These are phyloP conservation scores for Cryoendolithus antarcticus DNA, from an alignment of 2,329 filamentous ascomycete species.

Conservation along the genomic window DNA sequence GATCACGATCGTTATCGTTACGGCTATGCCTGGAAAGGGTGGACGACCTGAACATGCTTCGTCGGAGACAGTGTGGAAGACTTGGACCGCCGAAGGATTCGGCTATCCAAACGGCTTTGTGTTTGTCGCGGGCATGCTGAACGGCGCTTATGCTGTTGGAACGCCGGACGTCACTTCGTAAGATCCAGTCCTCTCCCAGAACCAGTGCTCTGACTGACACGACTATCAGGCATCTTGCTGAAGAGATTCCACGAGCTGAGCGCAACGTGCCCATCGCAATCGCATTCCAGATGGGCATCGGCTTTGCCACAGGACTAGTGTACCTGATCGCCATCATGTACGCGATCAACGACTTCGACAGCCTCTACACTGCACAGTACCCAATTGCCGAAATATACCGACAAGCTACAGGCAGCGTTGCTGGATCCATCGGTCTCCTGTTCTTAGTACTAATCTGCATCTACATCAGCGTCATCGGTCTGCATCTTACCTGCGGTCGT, in stretches of 20 bases:
- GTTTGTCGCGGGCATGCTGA: background rate
- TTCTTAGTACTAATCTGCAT: constrained; percentile 44
- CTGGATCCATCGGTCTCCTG: constrained; percentile 45
- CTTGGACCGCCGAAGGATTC: no score
- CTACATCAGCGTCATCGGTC: background rate
- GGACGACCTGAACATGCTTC: no score
- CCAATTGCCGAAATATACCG: constrained; percentile 36
- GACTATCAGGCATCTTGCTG: background rate
- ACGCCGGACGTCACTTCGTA: background rate
- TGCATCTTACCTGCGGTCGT: constrained; percentile 10
- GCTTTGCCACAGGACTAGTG: background rate
- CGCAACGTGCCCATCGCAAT: no score
- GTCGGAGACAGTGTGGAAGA: no score
- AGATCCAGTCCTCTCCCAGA: background rate
- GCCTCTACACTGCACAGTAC: constrained; percentile 24
- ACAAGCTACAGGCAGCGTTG: constrained; percentile 36
- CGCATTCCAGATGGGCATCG: no score
- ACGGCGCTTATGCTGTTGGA: background rate
- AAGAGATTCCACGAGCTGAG: background rate
- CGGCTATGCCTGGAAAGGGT: background rate
- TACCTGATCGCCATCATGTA: background rate
- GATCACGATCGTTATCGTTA: background rate
- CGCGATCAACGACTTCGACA: background rate
- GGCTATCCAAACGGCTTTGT: no score
- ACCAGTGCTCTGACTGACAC: background rate